Evolutionary conservation across 805 yeast species (phyloP), one percentile per base, ranked within the genome.

Genomic region (Yamadazyma ubonensis): DNA sequence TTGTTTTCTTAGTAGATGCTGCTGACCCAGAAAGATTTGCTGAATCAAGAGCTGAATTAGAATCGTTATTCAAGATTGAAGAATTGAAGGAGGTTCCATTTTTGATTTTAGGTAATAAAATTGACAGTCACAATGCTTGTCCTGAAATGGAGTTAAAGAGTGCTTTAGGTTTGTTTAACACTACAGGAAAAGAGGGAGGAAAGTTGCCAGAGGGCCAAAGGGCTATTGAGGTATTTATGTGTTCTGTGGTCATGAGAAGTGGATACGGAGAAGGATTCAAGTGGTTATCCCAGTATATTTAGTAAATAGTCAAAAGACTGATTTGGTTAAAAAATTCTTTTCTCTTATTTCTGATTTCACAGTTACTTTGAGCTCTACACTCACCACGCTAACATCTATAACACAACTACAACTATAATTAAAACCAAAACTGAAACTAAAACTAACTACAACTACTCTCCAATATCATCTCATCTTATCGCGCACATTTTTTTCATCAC

Each of bases 221-320:
- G 73, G 98, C 99, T 36, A 81, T 91, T 42, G 99, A 93, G 71
- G 80, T 93, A 33, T 93, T 80, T 67, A 93, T 93, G 98, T 91
- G 96, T 68, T 88, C 96, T 19, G 96, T 93, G 50, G 96, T 90
- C 41, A 86, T 90, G 96, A 87, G 98, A 78, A 90, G 87, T 67
- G 99, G 99, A 56, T 93, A 93, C 67, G 95, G 96, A 45, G 98
- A 93, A 56, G 99, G 96, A 48, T 89, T 93, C 79, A 86, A 88
- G 77, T 93, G 97, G 98, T 79, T 93, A 59, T 88, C 96, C 46
- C 96, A 93, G 71, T 91, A 86, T 69, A 91, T 91, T 55, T 91
- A 76, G 25, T 14, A 4, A 27, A 12, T 27, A 12, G n/a, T n/a
- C n/a, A n/a, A n/a, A n/a, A n/a, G n/a, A n/a, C n/a, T n/a, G n/a